These are phyloP conservation scores for Fonsecaea erecta DNA, from an alignment of 2,329 filamentous ascomycete genomes.

Conservation along the genomic window DNA sequence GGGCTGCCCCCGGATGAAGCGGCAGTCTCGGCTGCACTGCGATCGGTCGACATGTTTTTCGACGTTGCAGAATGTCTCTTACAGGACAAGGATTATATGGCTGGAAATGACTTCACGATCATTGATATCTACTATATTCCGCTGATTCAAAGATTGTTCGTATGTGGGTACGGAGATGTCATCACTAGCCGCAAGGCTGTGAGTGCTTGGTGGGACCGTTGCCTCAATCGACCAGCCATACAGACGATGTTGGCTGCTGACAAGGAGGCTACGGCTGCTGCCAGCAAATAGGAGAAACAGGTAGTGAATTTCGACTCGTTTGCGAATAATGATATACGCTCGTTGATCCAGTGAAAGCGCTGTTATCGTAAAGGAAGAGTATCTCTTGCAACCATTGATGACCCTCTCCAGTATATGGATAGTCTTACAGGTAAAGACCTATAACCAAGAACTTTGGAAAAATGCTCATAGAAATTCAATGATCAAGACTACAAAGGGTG, in stretches of 20 bases:
- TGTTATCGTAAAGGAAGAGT: too few relatives aligned
- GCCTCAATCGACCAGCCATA: slow-evolving; percentile 46
- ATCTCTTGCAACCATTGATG: too few relatives aligned
- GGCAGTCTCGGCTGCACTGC: slow-evolving; percentile 46
- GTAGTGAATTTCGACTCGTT: too few relatives aligned
- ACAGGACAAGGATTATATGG: slow-evolving; percentile 51
- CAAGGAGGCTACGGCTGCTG: slow-evolving; percentile 39
- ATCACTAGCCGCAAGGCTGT: slow-evolving; percentile 46
- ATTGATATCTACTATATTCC: slow-evolving; percentile 57
- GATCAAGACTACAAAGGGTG: too few relatives aligned
- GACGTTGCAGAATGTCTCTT: slow-evolving; percentile 50
- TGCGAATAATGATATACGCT: too few relatives aligned
- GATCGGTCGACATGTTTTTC: slow-evolving; percentile 49
- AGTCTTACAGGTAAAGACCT: too few relatives aligned
- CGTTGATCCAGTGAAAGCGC: too few relatives aligned
- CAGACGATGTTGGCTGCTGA: slow-evolving; percentile 45
- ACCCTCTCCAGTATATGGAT: too few relatives aligned
- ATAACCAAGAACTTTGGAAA: too few relatives aligned
- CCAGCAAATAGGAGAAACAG: too few relatives aligned
- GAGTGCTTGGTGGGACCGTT: slow-evolving; percentile 51
- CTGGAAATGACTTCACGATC: slow-evolving; percentile 51
- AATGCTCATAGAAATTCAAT: too few relatives aligned
- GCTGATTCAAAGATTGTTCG: slow-evolving; percentile 50
- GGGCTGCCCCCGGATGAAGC: slow-evolving; percentile 50
- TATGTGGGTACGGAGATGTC: slow-evolving; percentile 47